Base-by-base conservation (phyloP, 2,329 filamentous ascomycete genomes). In the Penicillium oxalicum region DNA sequence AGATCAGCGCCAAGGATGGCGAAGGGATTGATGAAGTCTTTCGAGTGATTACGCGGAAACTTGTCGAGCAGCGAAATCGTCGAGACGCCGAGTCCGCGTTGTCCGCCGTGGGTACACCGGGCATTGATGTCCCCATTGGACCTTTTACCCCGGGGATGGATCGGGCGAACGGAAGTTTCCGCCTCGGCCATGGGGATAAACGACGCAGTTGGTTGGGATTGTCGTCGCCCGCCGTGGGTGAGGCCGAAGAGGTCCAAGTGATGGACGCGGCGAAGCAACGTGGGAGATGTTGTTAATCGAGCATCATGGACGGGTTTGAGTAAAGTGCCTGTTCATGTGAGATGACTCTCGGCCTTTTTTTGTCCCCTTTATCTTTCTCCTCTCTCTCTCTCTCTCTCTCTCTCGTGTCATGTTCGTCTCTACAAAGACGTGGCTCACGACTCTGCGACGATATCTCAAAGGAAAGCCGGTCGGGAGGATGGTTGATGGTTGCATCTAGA, bases 21-120 rank as follows among this genome's bases (percentile, higher is more conserved):
- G 91, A 96, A 74, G 91, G 91, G 13, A 91, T 98, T 13, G 93
- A 97, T 60, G 93, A 97, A 70, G 90, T 98, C 0, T 97, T 97
- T 61, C 80, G 91, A 1, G 88, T 95, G 26, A 86, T 90, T 40
- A 93, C 91, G 7, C 77, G 94, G 61, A 95, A 95, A 71, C 71
- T 86, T 13, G 83, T 85, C 4, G 91, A 96, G 72, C 81, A 91
- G 62, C 74, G 77, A 38, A 75, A 76, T 48, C 76, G 74, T 40
- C 64, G 77, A 11, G 78, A 79, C 51, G 71, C 74, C 11, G 77
- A 79, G 45, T 28, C 54, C 13, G 65, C 73, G 13, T 54, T 71
- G 42, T 70, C 74, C 45, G 70, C 75, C 37, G 69, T 71, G 7
- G 65, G 67, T 25, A 77, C 75, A 9, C 74, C 77, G 2, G 74